Percentiles rank a stretch among this genome's conserved stretches.
Conservation (phyloP, 495 filamentous ascomycete genomes). For the Xylaria intraflava region DNA sequence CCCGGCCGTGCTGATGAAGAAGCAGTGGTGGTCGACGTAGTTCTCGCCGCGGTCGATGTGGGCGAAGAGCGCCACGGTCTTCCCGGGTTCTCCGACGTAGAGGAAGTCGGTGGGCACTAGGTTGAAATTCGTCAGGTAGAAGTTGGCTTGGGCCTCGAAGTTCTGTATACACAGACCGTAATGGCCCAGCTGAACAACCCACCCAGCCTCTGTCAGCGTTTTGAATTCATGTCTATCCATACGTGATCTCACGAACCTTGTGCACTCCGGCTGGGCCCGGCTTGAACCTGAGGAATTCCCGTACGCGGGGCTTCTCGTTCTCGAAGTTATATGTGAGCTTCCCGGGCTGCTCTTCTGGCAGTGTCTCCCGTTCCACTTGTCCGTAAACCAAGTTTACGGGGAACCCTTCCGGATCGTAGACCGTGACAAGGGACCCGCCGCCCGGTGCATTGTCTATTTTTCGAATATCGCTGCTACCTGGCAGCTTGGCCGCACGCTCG, state of each 20-base stretch:
- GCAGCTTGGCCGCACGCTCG: slow-evolving; percentile 24
- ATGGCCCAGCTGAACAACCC: slow-evolving; percentile 41
- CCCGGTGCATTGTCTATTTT: slow-evolving; percentile 35
- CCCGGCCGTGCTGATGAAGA: slow-evolving; percentile 42
- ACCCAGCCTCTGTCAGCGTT: background rate
- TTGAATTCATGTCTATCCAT: background rate
- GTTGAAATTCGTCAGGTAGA: slow-evolving; percentile 56
- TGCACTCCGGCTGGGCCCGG: slow-evolving; percentile 53
- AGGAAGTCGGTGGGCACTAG: slow-evolving; percentile 41
- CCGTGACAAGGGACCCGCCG: slow-evolving; percentile 37
- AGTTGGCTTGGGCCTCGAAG: slow-evolving; percentile 41
- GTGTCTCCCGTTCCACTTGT: slow-evolving; percentile 26
- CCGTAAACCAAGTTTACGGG: slow-evolving; percentile 39
- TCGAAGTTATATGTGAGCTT: slow-evolving; percentile 32
- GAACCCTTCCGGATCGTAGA: slow-evolving; percentile 39
- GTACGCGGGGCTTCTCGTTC: slow-evolving; percentile 22
- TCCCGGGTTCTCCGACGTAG: slow-evolving; percentile 23
- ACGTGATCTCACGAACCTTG: slow-evolving; percentile 30
- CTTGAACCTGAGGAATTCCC: slow-evolving; percentile 28
- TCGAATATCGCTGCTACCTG: slow-evolving; percentile 29
- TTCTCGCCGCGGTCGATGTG: slow-evolving; percentile 19
- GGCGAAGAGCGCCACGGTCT: slow-evolving; percentile 36
- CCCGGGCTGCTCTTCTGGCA: slow-evolving; percentile 24
- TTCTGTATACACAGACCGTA: slow-evolving; percentile 49
- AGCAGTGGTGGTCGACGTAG: slow-evolving; percentile 49